Evolutionary conservation across 2,329 filamentous ascomycete genomes (phyloP).

Genomic region (Kalaharituber pfeilii): DNA sequence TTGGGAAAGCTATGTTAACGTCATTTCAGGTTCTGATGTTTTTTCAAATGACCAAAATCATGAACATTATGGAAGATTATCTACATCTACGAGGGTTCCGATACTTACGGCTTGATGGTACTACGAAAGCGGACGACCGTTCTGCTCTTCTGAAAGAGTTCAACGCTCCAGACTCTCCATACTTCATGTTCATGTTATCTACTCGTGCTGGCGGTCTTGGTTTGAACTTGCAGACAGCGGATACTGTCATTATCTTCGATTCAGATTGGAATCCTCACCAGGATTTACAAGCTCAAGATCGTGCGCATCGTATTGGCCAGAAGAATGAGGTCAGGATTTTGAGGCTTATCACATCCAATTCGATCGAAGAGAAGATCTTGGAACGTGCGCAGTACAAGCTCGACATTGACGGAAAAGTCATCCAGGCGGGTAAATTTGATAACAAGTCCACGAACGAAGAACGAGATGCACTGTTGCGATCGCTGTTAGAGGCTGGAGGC

Average conservation of each 20-base stretch:
- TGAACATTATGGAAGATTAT: conserved; percentile 99
- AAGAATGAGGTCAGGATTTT: conserved; percentile 98
- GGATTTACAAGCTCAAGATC: conserved; percentile 97
- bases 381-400: conserved; percentile 95
- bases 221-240: conserved; percentile 90
- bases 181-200: conserved; percentile 96
- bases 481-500: conserved; percentile 68
- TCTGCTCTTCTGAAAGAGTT: conserved; percentile 78
- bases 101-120: conserved; percentile 87
- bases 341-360: conserved; percentile 87
- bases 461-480: conserved; percentile 88
- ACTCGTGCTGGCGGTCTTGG: conserved; percentile 95
- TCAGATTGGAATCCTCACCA: conserved; percentile 99
- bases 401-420: conserved; percentile 98
- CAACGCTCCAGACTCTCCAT: conserved; percentile 76
- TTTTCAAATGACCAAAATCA: conserved; percentile 99
- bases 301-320: conserved; percentile 98
- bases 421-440: conserved; percentile 97
- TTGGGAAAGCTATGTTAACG: neutral
- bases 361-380: conserved; percentile 95
- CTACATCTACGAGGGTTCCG: conserved; percentile 64
- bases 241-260: conserved; percentile 98
- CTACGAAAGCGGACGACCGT: conserved; percentile 92
- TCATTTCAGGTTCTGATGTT: conserved; percentile 59
- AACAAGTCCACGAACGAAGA: conserved; percentile 99